phyloP scores from a whole-genome alignment of 768 basidiomycete species.

The Panellus pusillus region DNA sequence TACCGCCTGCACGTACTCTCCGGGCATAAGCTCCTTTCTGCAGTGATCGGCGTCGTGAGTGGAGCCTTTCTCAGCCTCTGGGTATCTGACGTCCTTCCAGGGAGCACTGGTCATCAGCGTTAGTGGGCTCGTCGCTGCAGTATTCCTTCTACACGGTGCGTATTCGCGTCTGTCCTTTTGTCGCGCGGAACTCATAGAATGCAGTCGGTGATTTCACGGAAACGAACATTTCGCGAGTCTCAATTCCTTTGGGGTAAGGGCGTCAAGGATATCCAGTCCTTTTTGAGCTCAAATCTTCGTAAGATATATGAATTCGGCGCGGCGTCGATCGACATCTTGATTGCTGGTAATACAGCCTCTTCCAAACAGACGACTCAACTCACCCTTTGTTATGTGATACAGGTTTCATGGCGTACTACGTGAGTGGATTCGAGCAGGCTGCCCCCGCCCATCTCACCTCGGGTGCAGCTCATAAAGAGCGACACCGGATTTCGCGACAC shows the following conservation, averaged over 20 bases:
- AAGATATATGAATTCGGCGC: not conserved
- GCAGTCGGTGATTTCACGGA: too few species aligned
- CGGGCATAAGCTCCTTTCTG: not conserved
- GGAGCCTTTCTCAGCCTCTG: not conserved
- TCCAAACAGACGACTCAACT: too few species aligned
- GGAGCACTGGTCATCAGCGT: not conserved
- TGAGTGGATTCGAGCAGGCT: too few species aligned
- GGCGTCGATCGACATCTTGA: not conserved
- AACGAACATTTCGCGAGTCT: not conserved
- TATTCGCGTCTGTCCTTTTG: not conserved
- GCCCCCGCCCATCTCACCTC: too few species aligned
- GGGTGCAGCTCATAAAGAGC: too few species aligned
- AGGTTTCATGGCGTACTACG: too few species aligned
- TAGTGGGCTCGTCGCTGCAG: not conserved
- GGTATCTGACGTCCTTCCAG: not conserved
- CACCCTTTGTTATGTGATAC: too few species aligned
- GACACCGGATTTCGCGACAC: too few species aligned
- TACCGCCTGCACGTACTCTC: conserved; percentile 3
- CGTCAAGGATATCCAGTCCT: not conserved
- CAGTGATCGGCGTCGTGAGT: not conserved
- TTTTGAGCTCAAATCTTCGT: not conserved
- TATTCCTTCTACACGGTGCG: not conserved
- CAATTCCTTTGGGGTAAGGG: not conserved
- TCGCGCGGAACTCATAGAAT: too few species aligned
- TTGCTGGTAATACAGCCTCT: not conserved